Evolutionary conservation across 1,284 basidiomycete species (phyloP), one percentile per base, ranked within the genome.

Genomic region (Heterobasidion parviporum): DNA sequence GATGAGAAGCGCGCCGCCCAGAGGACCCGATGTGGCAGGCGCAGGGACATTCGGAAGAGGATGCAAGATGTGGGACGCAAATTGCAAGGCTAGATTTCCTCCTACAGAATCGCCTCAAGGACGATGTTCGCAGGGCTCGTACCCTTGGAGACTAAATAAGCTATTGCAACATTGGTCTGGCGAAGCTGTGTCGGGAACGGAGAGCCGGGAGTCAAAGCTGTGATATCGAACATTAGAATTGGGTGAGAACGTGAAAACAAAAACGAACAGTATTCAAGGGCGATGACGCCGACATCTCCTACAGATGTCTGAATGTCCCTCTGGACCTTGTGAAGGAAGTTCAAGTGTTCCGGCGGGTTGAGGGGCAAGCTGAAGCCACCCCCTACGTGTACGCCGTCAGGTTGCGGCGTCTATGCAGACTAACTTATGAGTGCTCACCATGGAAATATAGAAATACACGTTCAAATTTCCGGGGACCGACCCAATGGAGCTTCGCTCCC

Each of bases 21-120:
- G 6, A 8, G 51, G 51, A 8, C 18, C 10, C 1, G 51, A 38
- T 2, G 51, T 20, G 1, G 51, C 33, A 9, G 51, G 51, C 15
- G 51, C 12, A 18, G 51, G 33, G 16, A 43, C 3, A 3, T 38
- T 32, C 8, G 51, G 51, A 12, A 16, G n/a, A 16, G 51, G 51
- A 18, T 52, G 51, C 3, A 52, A 55, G 18, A 72, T 64, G 55
- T 76, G 73, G 0, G 70, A 71, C 36, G 73, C 58, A 47, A 74
- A 49, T 32, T 78, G 76, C 2, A 82, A 62, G 1, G 75, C 72
- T 16, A 85, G 68, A 57, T 72, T 70, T 1, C 58, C 72, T 8
- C 74, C 74, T 2, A 73, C 74, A 2, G 74, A 76, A 62, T 86
- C 83, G 26, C 83, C 82, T 1, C 69, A 20, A 86, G 56, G 44